Conservation (phyloP, 2,329 filamentous ascomycete genomes). For the Grosmannia penicillata region DNA sequence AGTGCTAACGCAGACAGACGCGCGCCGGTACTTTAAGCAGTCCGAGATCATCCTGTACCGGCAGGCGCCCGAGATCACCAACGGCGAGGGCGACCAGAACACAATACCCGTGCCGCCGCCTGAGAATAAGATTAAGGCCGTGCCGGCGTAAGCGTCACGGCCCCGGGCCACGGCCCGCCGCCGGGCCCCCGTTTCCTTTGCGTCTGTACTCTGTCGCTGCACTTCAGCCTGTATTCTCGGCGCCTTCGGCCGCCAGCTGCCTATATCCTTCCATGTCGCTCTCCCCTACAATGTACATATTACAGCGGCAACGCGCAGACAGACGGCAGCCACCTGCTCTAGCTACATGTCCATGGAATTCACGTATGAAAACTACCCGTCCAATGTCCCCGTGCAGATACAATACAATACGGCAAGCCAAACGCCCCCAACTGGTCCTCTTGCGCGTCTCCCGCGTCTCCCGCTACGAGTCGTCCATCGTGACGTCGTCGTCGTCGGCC, state of each 20-base stretch:
- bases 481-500: constrained; percentile 14
- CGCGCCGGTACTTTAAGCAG: constrained; percentile 96
- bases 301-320: too few species aligned
- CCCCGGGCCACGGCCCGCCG: too few species aligned
- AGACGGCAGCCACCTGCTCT: too few species aligned
- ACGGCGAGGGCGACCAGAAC: constrained; percentile 17
- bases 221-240: too few species aligned
- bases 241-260: too few species aligned
- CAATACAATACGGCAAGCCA: background rate
- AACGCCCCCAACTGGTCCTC: background rate
- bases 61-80: constrained; percentile 49
- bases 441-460: background rate
- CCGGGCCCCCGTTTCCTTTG: background rate
- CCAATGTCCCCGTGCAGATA: too few species aligned
- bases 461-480: background rate
- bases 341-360: too few species aligned
- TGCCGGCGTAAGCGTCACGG: constrained; percentile 19
- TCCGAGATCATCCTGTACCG: constrained; percentile 95
- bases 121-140: constrained; percentile 29
- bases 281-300: too few species aligned
- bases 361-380: too few species aligned
- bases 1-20: constrained; percentile 42
- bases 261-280: too few species aligned
- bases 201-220: background rate
- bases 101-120: constrained; percentile 24